These are phyloP conservation scores for Rhynchosporium graminicola DNA, from an alignment of 2,329 filamentous ascomycete species.

Conservation along the genomic window DNA sequence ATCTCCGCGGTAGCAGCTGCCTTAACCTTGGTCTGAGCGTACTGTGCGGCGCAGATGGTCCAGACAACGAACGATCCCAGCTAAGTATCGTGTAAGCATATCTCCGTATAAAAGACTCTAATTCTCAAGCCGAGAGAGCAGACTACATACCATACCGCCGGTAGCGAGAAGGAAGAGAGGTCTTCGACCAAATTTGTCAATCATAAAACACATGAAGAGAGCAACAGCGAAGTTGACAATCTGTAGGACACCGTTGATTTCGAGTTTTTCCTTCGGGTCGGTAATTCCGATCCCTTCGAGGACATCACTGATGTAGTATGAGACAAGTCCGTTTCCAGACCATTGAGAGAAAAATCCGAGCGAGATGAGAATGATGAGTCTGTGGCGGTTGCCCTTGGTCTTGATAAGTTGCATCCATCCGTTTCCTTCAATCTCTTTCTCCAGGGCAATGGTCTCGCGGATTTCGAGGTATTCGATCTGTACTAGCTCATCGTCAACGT, in stretches of 20 bases:
- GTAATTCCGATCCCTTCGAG: slow-evolving; percentile 42
- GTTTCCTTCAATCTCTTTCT: slow-evolving; percentile 49
- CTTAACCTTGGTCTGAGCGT: slow-evolving; percentile 18
- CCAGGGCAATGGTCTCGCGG: slow-evolving; percentile 46
- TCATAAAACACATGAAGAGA: slow-evolving; percentile 35
- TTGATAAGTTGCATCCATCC: slow-evolving; percentile 50
- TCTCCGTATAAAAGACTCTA: no score
- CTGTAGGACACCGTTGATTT: slow-evolving; percentile 36
- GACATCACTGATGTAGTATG: slow-evolving; percentile 44
- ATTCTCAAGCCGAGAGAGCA: no score
- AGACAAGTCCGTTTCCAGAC: slow-evolving; percentile 54
- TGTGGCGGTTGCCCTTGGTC: slow-evolving; percentile 55
- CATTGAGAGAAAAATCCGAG: slow-evolving; percentile 59
- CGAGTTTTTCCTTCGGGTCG: slow-evolving; percentile 31
- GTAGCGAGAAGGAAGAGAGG: slow-evolving; percentile 34
- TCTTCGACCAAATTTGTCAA: slow-evolving; percentile 39
- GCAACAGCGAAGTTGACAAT: slow-evolving; percentile 36
- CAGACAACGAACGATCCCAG: slow-evolving; percentile 28
- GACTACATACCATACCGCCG: slow-evolving; percentile 24
- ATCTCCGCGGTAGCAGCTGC: slow-evolving; percentile 38
- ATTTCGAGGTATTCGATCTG: slow-evolving; percentile 48
- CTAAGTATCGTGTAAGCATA: neutral
- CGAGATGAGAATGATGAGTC: slow-evolving; percentile 54
- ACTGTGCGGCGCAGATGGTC: slow-evolving; percentile 33
- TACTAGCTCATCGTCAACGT: slow-evolving; percentile 44